A percentile compares a stretch with the other conserved stretches of the same genome.
Evolutionary conservation across 495 filamentous ascomycete species (phyloP).

Genomic region (Margaritispora aquatica): DNA sequence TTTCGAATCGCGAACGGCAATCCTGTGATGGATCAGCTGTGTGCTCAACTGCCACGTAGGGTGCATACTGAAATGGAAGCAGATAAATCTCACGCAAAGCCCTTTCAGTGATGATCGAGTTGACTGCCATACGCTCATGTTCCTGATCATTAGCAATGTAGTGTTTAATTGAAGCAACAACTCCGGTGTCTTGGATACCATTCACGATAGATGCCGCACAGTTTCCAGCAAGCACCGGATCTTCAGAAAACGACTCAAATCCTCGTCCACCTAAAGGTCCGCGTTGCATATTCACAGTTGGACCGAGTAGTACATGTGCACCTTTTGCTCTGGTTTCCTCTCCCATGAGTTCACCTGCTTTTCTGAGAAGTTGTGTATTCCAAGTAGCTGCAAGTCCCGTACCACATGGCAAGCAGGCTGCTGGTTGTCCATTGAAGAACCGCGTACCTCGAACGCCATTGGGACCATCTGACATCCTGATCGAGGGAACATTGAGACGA

Average conservation of each 20-base stretch:
- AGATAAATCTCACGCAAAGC: constrained; percentile 71
- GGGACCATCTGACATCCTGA: constrained; percentile 64
- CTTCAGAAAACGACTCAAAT: constrained; percentile 74
- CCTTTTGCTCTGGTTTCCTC: constrained; percentile 66
- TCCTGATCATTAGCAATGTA: constrained; percentile 76
- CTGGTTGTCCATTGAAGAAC: constrained; percentile 62
- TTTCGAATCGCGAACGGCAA: constrained; percentile 54
- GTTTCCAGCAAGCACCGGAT: constrained; percentile 61
- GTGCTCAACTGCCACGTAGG: too few species aligned
- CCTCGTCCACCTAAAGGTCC: constrained; percentile 67
- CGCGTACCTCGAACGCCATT: constrained; percentile 65
- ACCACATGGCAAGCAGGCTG: constrained; percentile 62
- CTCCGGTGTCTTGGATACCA: constrained; percentile 62
- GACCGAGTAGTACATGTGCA: constrained; percentile 60
- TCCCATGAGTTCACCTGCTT: constrained; percentile 56
- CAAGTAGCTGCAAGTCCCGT: constrained; percentile 65
- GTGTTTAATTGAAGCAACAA: constrained; percentile 68
- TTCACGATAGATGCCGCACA: constrained; percentile 56
- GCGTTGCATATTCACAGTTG: constrained; percentile 69
- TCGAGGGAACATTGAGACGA: constrained; percentile 48
- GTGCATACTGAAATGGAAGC: too few species aligned
- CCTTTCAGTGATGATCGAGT: constrained; percentile 58
- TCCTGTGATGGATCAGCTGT: too few species aligned
- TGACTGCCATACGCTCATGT: constrained; percentile 58
- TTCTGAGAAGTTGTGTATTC: constrained; percentile 51